These are phyloP conservation scores for Saccharomycopsis sp. DNA, from an alignment of 805 yeast species.

Conservation along the genomic window DNA sequence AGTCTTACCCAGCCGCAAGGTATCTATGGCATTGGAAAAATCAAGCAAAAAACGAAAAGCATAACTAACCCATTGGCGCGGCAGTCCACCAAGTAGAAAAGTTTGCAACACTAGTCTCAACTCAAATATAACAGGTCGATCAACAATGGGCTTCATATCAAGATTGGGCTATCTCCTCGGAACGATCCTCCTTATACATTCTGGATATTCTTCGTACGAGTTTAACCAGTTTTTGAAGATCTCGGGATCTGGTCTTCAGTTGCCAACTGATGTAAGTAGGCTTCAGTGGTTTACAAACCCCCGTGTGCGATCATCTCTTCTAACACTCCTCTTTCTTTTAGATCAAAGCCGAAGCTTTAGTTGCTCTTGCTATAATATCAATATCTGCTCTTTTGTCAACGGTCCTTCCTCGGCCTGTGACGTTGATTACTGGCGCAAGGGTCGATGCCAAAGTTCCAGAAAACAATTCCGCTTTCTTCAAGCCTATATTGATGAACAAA, in stretches of 20 bases:
- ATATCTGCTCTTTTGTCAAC: constrained; percentile 32
- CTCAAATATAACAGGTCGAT: no score
- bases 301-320: no score
- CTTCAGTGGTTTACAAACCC: no score
- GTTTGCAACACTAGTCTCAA: no score
- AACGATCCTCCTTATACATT: constrained; percentile 31
- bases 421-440: constrained; percentile 25
- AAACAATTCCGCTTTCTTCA: constrained; percentile 26
- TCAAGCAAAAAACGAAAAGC: no score
- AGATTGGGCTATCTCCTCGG: constrained; percentile 14
- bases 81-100: no score
- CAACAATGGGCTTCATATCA: constrained; percentile 6
- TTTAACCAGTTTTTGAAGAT: constrained; percentile 33
- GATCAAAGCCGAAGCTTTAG: constrained; percentile 40
- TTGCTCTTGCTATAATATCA: constrained; percentile 38
- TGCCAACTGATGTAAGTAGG: constrained; percentile 33
- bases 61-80: no score
- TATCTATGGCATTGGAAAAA: no score
- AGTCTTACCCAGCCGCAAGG: no score
- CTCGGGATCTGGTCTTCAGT: constrained; percentile 16
- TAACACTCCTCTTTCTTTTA: no score
- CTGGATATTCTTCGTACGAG: constrained; percentile 48
- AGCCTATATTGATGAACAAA: constrained; percentile 39
- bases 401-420: constrained; percentile 23
- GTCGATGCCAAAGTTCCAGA: constrained; percentile 2